phyloP scores from a whole-genome alignment of 257 asterid species.

The Echium plantagineum region DNA sequence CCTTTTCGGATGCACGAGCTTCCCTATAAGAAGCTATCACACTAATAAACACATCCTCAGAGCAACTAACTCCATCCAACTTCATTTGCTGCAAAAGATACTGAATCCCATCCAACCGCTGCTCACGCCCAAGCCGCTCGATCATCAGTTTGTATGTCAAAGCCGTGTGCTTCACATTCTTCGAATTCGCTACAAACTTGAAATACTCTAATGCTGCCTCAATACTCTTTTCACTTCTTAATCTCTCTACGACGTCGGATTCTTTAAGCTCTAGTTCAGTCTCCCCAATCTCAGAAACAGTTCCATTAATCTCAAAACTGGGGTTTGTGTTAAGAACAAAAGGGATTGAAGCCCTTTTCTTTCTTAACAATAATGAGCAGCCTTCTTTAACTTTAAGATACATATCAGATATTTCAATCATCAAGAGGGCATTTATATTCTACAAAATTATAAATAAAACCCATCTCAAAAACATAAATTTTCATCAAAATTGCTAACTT shows the following conservation, averaged over 20 bases:
- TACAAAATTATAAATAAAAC: no score
- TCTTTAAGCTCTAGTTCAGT: slow-evolving; percentile 29
- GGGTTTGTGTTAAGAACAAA: slow-evolving; percentile 49
- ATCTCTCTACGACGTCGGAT: slow-evolving; percentile 44
- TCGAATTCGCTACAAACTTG: slow-evolving; percentile 43
- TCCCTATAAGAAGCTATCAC: slow-evolving; percentile 51
- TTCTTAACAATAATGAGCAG: slow-evolving; percentile 49
- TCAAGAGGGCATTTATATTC: no score
- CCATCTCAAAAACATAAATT: no score
- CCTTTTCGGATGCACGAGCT: slow-evolving; percentile 51
- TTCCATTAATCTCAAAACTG: slow-evolving; percentile 7
- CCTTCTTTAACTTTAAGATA: slow-evolving; percentile 68
- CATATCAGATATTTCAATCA: slow-evolving; percentile 16
- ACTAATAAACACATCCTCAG: slow-evolving; percentile 51
- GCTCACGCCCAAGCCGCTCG: slow-evolving; percentile 44
- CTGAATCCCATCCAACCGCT: slow-evolving; percentile 63
- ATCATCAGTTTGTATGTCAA: slow-evolving; percentile 60
- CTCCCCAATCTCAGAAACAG: slow-evolving; percentile 14
- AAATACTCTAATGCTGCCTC: slow-evolving; percentile 49
- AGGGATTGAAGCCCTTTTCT: slow-evolving; percentile 50
- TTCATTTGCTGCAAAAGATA: slow-evolving; percentile 86
- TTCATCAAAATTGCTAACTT: no score
- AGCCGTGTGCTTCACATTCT: slow-evolving; percentile 61
- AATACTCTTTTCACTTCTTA: slow-evolving; percentile 39
- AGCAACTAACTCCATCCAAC: slow-evolving; percentile 47